Evolutionary conservation across 371 early-diverging fungal species (phyloP).

Genomic region (Globomyces sp.): DNA sequence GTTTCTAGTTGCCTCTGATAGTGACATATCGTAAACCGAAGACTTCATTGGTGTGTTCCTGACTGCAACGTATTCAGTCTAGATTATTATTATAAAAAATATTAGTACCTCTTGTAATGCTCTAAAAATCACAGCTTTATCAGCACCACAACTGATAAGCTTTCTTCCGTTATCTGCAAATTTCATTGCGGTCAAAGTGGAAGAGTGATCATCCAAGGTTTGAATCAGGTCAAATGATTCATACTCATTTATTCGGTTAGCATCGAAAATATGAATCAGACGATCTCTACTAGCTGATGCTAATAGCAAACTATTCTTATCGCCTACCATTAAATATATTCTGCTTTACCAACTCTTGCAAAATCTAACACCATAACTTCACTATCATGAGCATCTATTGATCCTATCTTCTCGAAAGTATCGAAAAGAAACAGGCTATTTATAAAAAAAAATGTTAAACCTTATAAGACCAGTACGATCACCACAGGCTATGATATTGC

Average conservation of each 20-base stretch:
- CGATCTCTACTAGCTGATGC: constrained; percentile 82
- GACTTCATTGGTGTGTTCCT: constrained; percentile 72
- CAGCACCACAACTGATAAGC: constrained; percentile 79
- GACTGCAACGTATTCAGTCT: constrained; percentile 53
- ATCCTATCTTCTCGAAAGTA: constrained; percentile 61
- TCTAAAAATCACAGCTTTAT: constrained; percentile 81
- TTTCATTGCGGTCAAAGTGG: constrained; percentile 73
- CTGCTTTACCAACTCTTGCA: constrained; percentile 35
- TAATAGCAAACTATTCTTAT: constrained; percentile 49
- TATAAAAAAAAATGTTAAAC: not conserved
- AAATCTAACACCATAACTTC: constrained; percentile 81
- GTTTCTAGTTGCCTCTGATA: constrained; percentile 28
- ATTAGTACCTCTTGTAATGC: constrained; percentile 40
- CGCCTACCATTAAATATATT: not conserved
- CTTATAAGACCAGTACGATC: constrained; percentile 74
- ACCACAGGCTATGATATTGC: constrained; percentile 68
- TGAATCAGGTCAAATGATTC: constrained; percentile 61
- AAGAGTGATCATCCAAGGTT: constrained; percentile 84
- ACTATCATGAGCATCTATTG: constrained; percentile 79
- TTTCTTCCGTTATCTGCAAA: constrained; percentile 64
- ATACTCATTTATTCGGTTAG: constrained; percentile 31
- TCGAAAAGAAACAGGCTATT: constrained; percentile 24
- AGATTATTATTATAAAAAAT: constrained; percentile 8
- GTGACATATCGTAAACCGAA: constrained; percentile 62
- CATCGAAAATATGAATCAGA: constrained; percentile 76